Conservation (phyloP, 148 eudicot genomes). For the Beta vulgaris region DNA sequence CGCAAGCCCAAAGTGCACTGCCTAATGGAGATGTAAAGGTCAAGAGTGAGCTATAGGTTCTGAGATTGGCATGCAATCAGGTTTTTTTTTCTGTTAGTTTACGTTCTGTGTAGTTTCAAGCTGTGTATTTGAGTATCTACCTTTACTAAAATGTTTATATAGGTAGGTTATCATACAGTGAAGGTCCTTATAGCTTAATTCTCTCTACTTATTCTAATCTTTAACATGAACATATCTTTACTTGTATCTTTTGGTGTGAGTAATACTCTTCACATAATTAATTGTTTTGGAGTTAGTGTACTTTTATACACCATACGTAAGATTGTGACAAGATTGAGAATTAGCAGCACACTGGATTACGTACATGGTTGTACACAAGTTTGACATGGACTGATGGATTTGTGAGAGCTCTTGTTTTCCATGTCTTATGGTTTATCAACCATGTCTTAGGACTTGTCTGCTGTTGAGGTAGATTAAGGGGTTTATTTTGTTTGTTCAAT, state of each 20-base stretch:
- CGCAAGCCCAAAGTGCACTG: constrained; percentile 55
- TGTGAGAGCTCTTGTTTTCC: background rate
- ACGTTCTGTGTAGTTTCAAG: background rate
- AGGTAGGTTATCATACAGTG: background rate
- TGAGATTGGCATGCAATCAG: background rate
- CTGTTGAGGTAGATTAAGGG: background rate
- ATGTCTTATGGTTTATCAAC: too few relatives aligned
- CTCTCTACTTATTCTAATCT: background rate
- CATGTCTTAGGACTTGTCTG: too few relatives aligned
- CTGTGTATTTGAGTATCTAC: background rate
- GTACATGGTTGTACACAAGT: background rate
- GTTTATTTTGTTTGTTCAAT: background rate
- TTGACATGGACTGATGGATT: background rate
- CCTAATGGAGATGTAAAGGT: constrained; percentile 72
- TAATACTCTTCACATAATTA: background rate
- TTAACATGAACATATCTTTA: background rate
- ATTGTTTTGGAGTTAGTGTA: background rate
- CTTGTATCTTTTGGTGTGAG: background rate
- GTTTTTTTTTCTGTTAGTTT: background rate
- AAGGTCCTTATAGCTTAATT: background rate
- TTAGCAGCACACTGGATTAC: background rate
- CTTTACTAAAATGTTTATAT: background rate
- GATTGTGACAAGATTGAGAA: background rate
- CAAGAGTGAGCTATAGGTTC: constrained; percentile 47
- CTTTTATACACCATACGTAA: background rate